phyloP scores from a whole-genome alignment of 306 rosid species.

The Prunus fruticosa region DNA sequence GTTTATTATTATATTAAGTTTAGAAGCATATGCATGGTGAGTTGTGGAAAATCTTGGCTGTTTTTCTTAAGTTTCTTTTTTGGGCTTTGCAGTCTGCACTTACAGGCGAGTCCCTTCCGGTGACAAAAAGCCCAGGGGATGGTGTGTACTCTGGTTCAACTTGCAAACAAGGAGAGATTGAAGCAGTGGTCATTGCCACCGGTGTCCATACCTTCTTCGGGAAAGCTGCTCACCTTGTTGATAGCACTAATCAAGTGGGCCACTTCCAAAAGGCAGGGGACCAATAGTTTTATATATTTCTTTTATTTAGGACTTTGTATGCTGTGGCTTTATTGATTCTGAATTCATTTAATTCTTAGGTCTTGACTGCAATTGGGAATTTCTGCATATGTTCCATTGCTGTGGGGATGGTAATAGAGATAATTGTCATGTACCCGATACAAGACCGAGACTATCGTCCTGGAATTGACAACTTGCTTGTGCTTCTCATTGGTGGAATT shows the following conservation, averaged over 20 bases:
- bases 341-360: constrained; percentile 42
- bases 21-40: background rate
- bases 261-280: constrained; percentile 87
- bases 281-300: background rate
- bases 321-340: background rate
- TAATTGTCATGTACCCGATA: constrained; percentile 93
- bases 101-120: constrained; percentile 94
- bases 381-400: constrained; percentile 98
- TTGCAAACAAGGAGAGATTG: constrained; percentile 98
- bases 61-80: constrained; percentile 15
- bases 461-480: constrained; percentile 96
- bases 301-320: background rate
- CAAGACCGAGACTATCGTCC: constrained; percentile 90
- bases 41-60: background rate
- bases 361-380: constrained; percentile 96
- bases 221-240: constrained; percentile 98
- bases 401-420: constrained; percentile 87
- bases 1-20: background rate
- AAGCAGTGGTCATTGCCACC: constrained; percentile 94
- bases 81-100: constrained; percentile 80
- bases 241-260: constrained; percentile 93
- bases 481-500: constrained; percentile 97
- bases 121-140: constrained; percentile 96
- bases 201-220: constrained; percentile 99
- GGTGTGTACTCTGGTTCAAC: constrained; percentile 98